Percentiles rank a stretch among this genome's conserved stretches.
These are phyloP conservation scores for Paulownia fortunei DNA, from an alignment of 257 asterid species.

Conservation along the genomic window DNA sequence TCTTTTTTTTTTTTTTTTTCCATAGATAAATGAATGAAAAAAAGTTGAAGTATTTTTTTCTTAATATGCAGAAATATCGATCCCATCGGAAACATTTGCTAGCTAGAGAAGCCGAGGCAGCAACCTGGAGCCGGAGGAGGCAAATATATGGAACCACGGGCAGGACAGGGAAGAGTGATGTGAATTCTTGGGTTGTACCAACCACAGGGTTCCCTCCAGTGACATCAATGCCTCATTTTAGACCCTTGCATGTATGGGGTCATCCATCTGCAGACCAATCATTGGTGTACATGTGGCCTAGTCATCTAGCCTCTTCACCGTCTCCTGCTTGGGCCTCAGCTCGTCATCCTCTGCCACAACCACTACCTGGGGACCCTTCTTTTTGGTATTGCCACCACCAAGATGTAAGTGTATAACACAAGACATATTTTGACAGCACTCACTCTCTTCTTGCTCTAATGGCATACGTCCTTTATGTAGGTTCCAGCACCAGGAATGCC, in stretches of 20 bases:
- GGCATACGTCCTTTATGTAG: conserved; percentile 37
- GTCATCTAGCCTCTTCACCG: conserved; percentile 49
- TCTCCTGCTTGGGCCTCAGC: conserved; percentile 50
- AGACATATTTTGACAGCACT: neutral
- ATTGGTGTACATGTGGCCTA: conserved; percentile 72
- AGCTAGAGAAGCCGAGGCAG: conserved; percentile 87
- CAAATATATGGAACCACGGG: conserved; percentile 53
- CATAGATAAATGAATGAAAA: neutral
- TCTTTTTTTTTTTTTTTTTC: neutral
- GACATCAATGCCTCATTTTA: conserved; percentile 60
- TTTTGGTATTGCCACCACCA: conserved; percentile 72
- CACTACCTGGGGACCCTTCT: conserved; percentile 49
- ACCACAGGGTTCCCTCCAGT: conserved; percentile 73
- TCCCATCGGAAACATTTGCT: conserved; percentile 80
- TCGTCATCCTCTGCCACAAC: conserved; percentile 42
- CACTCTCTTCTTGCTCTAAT: conserved; percentile 9
- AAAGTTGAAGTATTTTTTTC: neutral
- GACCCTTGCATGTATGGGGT: conserved; percentile 97
- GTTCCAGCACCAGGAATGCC: conserved; percentile 74
- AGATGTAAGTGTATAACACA: conserved; percentile 48
- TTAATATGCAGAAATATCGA: conserved; percentile 76
- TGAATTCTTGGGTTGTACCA: conserved; percentile 66
- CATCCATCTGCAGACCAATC: conserved; percentile 71
- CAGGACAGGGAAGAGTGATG: conserved; percentile 53
- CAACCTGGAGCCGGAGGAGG: conserved; percentile 73